Conservation (phyloP, 2,329 filamentous ascomycete species). For the Colletotrichum godetiae region DNA sequence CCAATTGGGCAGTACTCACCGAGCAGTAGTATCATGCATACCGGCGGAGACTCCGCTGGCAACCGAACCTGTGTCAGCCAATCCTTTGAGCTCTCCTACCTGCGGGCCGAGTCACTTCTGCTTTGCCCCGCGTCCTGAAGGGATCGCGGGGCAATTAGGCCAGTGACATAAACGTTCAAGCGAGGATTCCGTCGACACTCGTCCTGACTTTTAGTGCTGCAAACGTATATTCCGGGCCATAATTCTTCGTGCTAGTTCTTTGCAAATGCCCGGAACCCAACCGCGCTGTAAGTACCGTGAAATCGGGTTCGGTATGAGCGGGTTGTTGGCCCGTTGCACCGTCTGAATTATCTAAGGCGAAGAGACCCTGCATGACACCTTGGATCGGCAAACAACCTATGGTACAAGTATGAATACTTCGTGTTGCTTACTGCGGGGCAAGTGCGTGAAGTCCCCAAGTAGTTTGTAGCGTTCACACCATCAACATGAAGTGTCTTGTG, state of each 20-base stretch:
- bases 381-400: background rate
- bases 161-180: background rate
- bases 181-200: background rate
- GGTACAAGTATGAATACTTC: background rate
- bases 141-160: background rate
- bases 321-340: conserved; percentile 14
- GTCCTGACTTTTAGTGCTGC: background rate
- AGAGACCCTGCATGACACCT: conserved; percentile 12
- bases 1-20: background rate
- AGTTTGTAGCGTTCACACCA: background rate
- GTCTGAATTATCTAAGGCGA: background rate
- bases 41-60: conserved; percentile 1
- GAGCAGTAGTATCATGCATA: background rate
- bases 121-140: conserved; percentile 13
- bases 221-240: background rate
- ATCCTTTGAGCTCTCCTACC: background rate
- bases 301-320: background rate
- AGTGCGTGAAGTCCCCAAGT: background rate
- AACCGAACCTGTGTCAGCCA: background rate
- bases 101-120: conserved; percentile 22
- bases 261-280: background rate
- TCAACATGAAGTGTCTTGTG: background rate
- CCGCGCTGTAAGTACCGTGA: background rate
- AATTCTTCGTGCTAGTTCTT: background rate
- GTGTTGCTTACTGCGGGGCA: conserved; percentile 24